Conservation (phyloP, 169 alveolate genomes). For the Cytauxzoon felis region DNA sequence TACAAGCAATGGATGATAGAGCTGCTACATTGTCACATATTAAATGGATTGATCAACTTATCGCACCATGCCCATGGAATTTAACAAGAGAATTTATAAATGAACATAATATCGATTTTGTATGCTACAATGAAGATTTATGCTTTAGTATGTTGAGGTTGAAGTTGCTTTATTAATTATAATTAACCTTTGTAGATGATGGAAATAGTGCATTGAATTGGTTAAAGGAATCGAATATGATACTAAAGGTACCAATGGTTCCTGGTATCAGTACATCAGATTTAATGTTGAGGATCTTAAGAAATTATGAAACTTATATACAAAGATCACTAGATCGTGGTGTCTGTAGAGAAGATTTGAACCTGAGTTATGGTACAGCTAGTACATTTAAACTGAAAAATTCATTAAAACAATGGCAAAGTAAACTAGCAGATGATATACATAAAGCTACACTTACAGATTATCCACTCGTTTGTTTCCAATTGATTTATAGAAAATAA, state of each 20-base stretch:
- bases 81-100: constrained; percentile 83
- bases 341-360: constrained; percentile 87
- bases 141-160: neutral
- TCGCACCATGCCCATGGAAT: constrained; percentile 93
- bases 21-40: constrained; percentile 90
- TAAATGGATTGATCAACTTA: constrained; percentile 95
- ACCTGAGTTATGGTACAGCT: constrained; percentile 86
- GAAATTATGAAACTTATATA: constrained; percentile 91
- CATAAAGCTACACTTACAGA: constrained; percentile 85
- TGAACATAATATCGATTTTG: constrained; percentile 84
- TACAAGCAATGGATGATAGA: constrained; percentile 89
- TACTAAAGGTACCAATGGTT: constrained; percentile 86
- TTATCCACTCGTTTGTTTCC: constrained; percentile 59
- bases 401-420: constrained; percentile 82
- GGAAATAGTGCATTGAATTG: constrained; percentile 79
- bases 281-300: constrained; percentile 87
- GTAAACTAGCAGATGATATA: constrained; percentile 81
- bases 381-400: constrained; percentile 84
- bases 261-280: constrained; percentile 94
- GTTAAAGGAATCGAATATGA: constrained; percentile 84
- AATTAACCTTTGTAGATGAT: constrained; percentile 65
- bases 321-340: constrained; percentile 91
- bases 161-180: neutral
- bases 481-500: neutral
- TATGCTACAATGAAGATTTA: constrained; percentile 71